A percentile compares a stretch with the other conserved stretches of the same genome.
These are phyloP conservation scores for Glycine latifolia DNA, from an alignment of 306 rosid species.

Conservation along the genomic window DNA sequence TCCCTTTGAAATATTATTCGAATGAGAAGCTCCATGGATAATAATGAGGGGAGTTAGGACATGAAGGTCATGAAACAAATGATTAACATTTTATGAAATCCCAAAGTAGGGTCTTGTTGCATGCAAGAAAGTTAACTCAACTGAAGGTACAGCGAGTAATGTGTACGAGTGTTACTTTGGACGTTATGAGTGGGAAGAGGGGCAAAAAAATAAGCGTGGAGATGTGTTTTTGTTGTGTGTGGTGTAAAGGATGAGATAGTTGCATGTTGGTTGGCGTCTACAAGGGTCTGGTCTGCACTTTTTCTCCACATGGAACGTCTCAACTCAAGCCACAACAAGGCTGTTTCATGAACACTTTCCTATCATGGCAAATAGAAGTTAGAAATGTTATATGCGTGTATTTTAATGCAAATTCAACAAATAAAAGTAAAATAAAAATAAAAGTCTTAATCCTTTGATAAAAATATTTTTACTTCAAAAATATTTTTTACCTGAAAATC, in stretches of 20 bases:
- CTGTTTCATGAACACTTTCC: constrained; percentile 24
- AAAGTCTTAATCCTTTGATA: too few species aligned
- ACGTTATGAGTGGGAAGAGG: constrained; percentile 20
- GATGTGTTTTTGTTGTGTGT: constrained; percentile 45
- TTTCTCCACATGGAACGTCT: constrained; percentile 38
- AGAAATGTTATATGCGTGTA: too few species aligned
- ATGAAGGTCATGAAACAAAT: constrained; percentile 34
- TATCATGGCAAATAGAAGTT: constrained; percentile 17
- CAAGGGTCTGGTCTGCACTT: not conserved
- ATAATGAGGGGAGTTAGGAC: not conserved
- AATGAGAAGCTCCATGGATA: constrained; percentile 27
- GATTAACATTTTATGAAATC: constrained; percentile 24
- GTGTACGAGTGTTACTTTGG: constrained; percentile 41
- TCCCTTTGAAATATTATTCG: constrained; percentile 9
- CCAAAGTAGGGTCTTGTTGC: constrained; percentile 47
- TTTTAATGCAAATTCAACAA: too few species aligned
- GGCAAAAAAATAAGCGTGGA: constrained; percentile 20
- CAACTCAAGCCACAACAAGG: constrained; percentile 8
- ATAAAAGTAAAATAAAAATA: too few species aligned
- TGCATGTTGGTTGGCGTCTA: constrained; percentile 57
- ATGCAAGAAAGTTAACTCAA: constrained; percentile 16
- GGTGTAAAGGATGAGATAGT: constrained; percentile 56
- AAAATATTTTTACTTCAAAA: too few species aligned
- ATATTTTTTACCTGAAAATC: too few species aligned
- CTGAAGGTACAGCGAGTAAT: constrained; percentile 28